Evolutionary conservation across 768 basidiomycete species (phyloP), one percentile per base, ranked within the genome.

Genomic region (Termitomyces sp.): DNA sequence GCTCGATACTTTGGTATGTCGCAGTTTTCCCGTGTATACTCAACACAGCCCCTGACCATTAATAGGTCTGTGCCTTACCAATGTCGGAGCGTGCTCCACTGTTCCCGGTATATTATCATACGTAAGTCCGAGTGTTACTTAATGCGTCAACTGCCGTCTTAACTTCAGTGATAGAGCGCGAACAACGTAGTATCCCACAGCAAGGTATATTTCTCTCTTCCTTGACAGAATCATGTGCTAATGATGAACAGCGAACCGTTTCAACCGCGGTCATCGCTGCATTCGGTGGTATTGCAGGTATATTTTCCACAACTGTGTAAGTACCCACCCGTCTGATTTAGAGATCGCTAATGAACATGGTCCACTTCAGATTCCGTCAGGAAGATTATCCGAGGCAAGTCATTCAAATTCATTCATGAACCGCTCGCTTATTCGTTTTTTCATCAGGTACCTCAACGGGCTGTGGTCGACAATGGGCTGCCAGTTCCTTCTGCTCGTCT

Each of bases 101-200:
- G 63, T 74, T 21, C 73, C 74, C 17, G 67, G 68, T 26, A 60
- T 74, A 41, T 60, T 76, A 9, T 73, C 72, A 51, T 75, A 75
- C 58, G 71, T 74, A 11, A 61, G 73, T 67, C 21, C 6, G 2
- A 43, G 3, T 3, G 35, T 10, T 8, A 6, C 9, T 17, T 15
- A n/a, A 17, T 19, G 40, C 2, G 4, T 17, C 19, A 15, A 6
- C 9, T 11, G 3, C 42, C 2, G 10, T 5, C 47, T 38, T 34
- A 22, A 34, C 17, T 11, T 19, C 8, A 14, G 30, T 35, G 5
- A 24, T 45, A 74, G 73, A 67, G 63, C 43, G 63, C 71, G 37
- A 74, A 74, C 48, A 74, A 74, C 55, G 61, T 72, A 21, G 66
- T 68, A 8, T 65, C 68, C 2, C 70, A 75, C 57, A 67, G 63